A percentile compares a stretch with the other conserved stretches of the same genome.
phyloP scores from a whole-genome alignment of 1,139 yeast genomes.

The Ashbya aceris region DNA sequence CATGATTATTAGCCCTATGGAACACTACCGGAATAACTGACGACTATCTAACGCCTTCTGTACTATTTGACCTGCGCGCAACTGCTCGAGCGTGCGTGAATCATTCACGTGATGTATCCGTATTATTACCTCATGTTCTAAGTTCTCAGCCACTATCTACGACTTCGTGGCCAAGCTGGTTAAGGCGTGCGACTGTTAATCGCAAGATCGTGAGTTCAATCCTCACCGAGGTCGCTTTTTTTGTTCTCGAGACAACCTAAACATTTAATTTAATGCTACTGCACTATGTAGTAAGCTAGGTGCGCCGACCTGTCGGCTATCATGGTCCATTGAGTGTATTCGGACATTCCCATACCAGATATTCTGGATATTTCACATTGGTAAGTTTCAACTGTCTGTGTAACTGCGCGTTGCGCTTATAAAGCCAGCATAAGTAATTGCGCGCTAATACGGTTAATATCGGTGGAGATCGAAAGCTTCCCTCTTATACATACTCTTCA shows the following conservation, averaged over 20 bases:
- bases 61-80: too few relatives aligned
- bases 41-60: too few relatives aligned
- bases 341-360: constrained; percentile 1
- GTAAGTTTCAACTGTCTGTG: constrained; percentile 12
- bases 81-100: too few relatives aligned
- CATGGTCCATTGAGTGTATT: not conserved
- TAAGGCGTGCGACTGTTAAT: constrained; percentile 18
- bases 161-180: constrained; percentile 18
- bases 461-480: not conserved
- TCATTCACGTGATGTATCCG: too few relatives aligned
- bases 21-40: too few relatives aligned
- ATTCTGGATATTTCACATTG: constrained; percentile 1
- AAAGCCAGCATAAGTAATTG: constrained; percentile 25
- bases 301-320: not conserved
- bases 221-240: constrained; percentile 14
- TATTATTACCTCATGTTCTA: too few relatives aligned
- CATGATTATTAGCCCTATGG: too few relatives aligned
- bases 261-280: too few relatives aligned
- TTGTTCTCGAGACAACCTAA: not conserved
- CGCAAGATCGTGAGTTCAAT: constrained; percentile 17
- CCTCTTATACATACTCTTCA: constrained; percentile 18
- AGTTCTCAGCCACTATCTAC: not conserved
- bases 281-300: too few relatives aligned
- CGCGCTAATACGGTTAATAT: constrained; percentile 6
- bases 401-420: constrained; percentile 20